These are phyloP conservation scores for Calocybe gangraenosa DNA, from an alignment of 768 basidiomycete species.

Conservation along the genomic window DNA sequence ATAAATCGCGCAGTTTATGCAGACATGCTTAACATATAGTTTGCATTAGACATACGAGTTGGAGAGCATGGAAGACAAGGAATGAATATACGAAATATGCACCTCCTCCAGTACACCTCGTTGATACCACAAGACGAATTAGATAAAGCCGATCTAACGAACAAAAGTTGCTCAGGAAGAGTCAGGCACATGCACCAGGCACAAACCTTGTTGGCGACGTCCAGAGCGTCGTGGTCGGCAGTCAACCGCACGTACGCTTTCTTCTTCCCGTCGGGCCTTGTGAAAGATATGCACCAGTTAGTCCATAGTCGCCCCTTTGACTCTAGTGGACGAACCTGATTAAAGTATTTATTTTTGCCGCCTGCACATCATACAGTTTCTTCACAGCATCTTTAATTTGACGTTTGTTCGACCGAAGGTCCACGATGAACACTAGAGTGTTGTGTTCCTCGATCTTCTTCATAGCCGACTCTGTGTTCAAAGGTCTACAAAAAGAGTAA, in stretches of 20 bases:
- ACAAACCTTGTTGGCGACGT: slow-evolving; percentile 93
- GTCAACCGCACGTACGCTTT: slow-evolving; percentile 98
- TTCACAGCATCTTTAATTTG: slow-evolving; percentile 99
- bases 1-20: not conserved
- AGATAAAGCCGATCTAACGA: slow-evolving; percentile 89
- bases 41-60: slow-evolving; percentile 16
- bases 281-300: too few relatives aligned
- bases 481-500: slow-evolving; percentile 43
- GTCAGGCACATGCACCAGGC: too few relatives aligned
- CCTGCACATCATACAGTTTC: slow-evolving; percentile 97
- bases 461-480: slow-evolving; percentile 98
- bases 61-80: slow-evolving; percentile 12
- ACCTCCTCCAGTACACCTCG: slow-evolving; percentile 4
- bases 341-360: slow-evolving; percentile 95
- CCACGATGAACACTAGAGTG: slow-evolving; percentile 97
- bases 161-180: not conserved
- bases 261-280: slow-evolving; percentile 96
- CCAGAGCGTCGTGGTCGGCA: slow-evolving; percentile 93
- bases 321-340: slow-evolving; percentile 64
- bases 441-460: slow-evolving; percentile 99
- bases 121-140: slow-evolving; percentile 22
- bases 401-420: slow-evolving; percentile 93
- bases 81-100: slow-evolving; percentile 1
- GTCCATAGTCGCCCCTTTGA: too few relatives aligned
- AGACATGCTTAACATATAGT: slow-evolving; percentile 14